Percentiles rank a stretch among this genome's conserved stretches.
Evolutionary conservation across 2,329 filamentous ascomycete genomes (phyloP).

Genomic region (Thelonectria rubi): DNA sequence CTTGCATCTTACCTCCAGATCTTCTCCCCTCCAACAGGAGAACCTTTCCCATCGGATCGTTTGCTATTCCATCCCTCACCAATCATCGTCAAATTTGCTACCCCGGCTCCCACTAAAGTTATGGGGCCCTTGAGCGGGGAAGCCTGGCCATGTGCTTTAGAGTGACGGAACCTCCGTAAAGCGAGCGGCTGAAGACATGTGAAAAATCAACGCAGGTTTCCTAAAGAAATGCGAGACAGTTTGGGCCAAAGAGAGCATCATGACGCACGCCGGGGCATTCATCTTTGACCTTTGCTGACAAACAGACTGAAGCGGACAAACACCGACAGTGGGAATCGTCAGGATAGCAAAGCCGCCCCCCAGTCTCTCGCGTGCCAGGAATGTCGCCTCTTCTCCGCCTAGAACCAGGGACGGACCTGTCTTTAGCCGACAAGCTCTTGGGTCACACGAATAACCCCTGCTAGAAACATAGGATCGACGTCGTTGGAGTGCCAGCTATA

Average conservation of each 20-base stretch:
- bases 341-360: too few relatives aligned
- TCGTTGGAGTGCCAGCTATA: not conserved
- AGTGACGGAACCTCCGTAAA: constrained; percentile 6
- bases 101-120: not conserved
- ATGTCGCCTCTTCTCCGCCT: too few relatives aligned
- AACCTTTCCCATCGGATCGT: too few relatives aligned
- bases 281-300: too few relatives aligned
- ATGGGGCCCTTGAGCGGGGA: not conserved
- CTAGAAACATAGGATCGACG: not conserved
- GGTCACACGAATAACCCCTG: not conserved
- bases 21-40: too few relatives aligned
- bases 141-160: not conserved
- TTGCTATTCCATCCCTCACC: not conserved
- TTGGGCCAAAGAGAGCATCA: not conserved
- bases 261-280: too few relatives aligned
- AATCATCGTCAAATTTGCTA: not conserved
- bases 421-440: not conserved
- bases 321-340: too few relatives aligned
- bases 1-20: not conserved
- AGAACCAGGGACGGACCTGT: not conserved
- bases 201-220: too few relatives aligned
- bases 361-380: too few relatives aligned
- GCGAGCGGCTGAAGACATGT: too few relatives aligned
- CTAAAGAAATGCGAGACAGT: too few relatives aligned
- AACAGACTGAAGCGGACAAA: too few relatives aligned